Base-by-base conservation (phyloP, 352 stramenopile species). In the Blastocystis sp. region DNA sequence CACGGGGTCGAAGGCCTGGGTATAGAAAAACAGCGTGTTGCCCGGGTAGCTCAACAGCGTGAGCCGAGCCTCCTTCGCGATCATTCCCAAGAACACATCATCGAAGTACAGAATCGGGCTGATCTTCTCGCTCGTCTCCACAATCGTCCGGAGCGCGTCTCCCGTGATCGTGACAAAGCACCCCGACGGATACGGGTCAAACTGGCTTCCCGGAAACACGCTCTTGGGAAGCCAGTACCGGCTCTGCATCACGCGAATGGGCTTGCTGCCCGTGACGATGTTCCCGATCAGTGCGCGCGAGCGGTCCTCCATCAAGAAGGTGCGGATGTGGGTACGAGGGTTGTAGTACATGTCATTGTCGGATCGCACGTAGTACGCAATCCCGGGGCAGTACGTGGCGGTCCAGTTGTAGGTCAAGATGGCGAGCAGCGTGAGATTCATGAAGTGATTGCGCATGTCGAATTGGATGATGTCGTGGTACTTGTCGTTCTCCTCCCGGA, bases 391-490 rank as follows among this genome's bases (percentile, higher is more conserved):
- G 64, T 74, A 40, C 0, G n/a, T 19, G 7, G n/a, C 7, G 21
- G 23, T 52, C 64, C 64, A 74, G 17, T n/a, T 23, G 52, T 56
- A 56, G 9, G 64, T 34, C 45, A 17, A 53, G 34, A 74, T 11
- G 11, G 45, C 28, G 23, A 74, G n/a, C n/a, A n/a, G n/a, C n/a
- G 64, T 74, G 10, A 74, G 34, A 74, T 74, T 74, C 17, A 74
- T 23, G 4, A 53, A 74, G 38, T 21, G 64, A 65, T 81, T 59
- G n/a, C 14, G 28, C 4, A 81, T 34, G 41, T 56, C 11, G 21
- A 81, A 81, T 41, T n/a, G 71, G 43, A 81, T 23, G 66, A 81
- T 81, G n/a, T 81, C 71, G n/a, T 64, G 14, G 23, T 43, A 65
- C 9, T 53, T 19, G 1, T n/a, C 41, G 11, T 11, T 53, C 48